A percentile compares a stretch with the other conserved stretches of the same genome.
Evolutionary conservation across 768 basidiomycete genomes (phyloP).

Genomic region (Amanita pseudoporphyria): DNA sequence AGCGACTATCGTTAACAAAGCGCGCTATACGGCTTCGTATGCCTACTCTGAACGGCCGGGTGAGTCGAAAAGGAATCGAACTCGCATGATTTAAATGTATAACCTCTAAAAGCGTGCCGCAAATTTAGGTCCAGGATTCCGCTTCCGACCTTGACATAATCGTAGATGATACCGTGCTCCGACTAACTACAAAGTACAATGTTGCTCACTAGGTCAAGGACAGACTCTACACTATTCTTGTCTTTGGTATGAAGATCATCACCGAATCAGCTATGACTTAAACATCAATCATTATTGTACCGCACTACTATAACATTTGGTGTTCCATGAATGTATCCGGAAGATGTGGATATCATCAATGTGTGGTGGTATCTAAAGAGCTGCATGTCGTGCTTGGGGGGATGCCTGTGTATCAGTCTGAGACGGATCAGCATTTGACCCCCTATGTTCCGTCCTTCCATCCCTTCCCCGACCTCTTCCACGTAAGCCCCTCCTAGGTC

Average conservation of each 20-base stretch:
- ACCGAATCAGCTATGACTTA: no score
- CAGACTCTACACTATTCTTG: no score
- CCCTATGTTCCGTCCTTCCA: neutral
- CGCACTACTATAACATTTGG: slow-evolving; percentile 5
- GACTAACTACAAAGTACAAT: neutral
- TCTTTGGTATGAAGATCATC: no score
- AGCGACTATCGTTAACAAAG: neutral
- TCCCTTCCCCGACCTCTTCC: slow-evolving; percentile 14
- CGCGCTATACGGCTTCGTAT: no score
- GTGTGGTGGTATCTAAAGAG: slow-evolving; percentile 1
- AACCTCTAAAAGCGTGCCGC: neutral
- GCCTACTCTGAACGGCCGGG: neutral
- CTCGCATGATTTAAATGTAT: neutral
- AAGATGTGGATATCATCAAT: neutral
- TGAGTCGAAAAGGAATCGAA: neutral
- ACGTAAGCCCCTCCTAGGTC: slow-evolving; percentile 28
- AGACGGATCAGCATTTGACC: neutral
- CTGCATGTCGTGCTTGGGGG: neutral
- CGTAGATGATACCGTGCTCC: neutral
- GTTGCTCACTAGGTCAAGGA: no score
- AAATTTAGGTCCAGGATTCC: neutral
- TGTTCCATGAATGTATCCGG: slow-evolving; percentile 4
- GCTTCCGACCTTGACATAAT: neutral
- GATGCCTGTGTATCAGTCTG: neutral
- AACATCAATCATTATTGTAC: neutral